Conservation (phyloP, 2,329 filamentous ascomycete genomes). For the Penicillium italicum region DNA sequence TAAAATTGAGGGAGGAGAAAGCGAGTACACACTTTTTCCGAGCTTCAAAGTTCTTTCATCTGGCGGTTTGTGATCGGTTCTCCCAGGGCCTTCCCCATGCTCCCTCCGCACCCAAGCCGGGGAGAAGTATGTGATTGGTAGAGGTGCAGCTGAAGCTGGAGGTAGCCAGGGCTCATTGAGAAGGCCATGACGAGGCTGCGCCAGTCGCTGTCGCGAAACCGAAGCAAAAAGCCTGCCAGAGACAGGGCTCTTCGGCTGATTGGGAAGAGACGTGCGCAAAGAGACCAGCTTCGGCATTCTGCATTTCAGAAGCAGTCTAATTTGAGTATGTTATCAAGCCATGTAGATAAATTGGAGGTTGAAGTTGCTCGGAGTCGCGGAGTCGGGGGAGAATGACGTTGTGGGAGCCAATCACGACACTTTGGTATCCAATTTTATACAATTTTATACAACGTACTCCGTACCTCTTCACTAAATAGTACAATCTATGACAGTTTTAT, state of each 20-base stretch:
- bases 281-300: slow-evolving; percentile 31
- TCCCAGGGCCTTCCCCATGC: slow-evolving; percentile 18
- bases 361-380: slow-evolving; percentile 1
- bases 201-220: slow-evolving; percentile 31
- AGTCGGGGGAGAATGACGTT: slow-evolving; percentile 8
- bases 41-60: slow-evolving; percentile 60
- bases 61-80: slow-evolving; percentile 47
- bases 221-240: slow-evolving; percentile 26
- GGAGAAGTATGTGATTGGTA: slow-evolving; percentile 26
- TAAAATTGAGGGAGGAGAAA: not conserved
- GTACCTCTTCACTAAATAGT: not conserved
- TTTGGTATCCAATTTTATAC: not conserved
- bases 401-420: slow-evolving; percentile 16
- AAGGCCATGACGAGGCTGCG: slow-evolving; percentile 37
- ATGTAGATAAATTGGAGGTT: slow-evolving; percentile 6
- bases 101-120: slow-evolving; percentile 21
- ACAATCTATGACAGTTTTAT: not conserved
- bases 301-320: slow-evolving; percentile 9
- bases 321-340: slow-evolving; percentile 12
- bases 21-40: slow-evolving; percentile 53
- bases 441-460: too few species aligned
- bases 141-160: slow-evolving; percentile 14
- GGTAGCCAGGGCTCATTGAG: slow-evolving; percentile 37
- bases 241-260: slow-evolving; percentile 7
- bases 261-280: slow-evolving; percentile 10